phyloP scores from a whole-genome alignment of 176 grass and related monocot species.

The Rhynchospora pubera region DNA sequence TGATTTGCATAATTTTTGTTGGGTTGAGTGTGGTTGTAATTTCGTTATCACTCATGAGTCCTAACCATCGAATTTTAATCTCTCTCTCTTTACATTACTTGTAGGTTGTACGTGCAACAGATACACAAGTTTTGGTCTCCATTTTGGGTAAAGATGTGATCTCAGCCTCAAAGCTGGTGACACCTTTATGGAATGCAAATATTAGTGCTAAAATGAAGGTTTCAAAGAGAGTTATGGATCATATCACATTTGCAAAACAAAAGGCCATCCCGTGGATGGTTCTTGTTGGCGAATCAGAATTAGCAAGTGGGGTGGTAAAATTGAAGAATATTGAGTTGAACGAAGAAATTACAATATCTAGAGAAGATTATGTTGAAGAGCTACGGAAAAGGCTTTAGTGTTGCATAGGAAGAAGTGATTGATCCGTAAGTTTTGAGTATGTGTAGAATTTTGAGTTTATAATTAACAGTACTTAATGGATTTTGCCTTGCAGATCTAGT shows the following conservation, averaged over 20 bases:
- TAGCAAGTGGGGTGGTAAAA: constrained; percentile 40
- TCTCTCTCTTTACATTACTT: neutral
- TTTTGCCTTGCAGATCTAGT: neutral
- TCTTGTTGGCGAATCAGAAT: constrained; percentile 58
- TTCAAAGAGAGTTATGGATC: constrained; percentile 55
- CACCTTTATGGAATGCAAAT: constrained; percentile 70
- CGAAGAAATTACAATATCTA: constrained; percentile 50
- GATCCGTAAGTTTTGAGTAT: neutral
- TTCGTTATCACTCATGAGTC: neutral
- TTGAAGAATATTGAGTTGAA: constrained; percentile 67
- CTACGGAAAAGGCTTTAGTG: constrained; percentile 39
- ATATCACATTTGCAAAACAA: constrained; percentile 51
- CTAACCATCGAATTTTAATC: neutral
- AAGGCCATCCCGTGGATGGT: constrained; percentile 77
- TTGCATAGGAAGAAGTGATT: neutral
- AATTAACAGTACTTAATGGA: neutral
- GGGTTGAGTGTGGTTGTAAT: neutral
- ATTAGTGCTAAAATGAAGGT: constrained; percentile 92
- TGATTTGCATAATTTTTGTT: neutral
- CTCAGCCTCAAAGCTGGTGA: constrained; percentile 55
- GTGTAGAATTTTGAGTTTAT: neutral
- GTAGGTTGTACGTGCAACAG: constrained; percentile 60
- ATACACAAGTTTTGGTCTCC: constrained; percentile 81
- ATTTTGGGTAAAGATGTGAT: constrained; percentile 79
- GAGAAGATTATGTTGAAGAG: constrained; percentile 47